These are phyloP conservation scores for Hypholoma sublateritium DNA, from an alignment of 768 basidiomycete genomes.

Conservation along the genomic window DNA sequence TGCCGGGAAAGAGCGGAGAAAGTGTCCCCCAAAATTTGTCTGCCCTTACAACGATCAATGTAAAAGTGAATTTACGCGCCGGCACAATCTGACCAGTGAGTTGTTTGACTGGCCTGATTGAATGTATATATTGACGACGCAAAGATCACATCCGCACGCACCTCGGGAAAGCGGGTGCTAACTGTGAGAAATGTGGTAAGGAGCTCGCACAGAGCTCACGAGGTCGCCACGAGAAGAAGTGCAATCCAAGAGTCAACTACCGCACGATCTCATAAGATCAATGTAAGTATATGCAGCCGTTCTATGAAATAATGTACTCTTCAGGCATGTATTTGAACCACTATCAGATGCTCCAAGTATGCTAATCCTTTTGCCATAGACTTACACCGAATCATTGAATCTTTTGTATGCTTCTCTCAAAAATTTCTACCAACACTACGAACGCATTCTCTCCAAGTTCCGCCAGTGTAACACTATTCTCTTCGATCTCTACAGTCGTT, in stretches of 20 bases:
- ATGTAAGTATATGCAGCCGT: too few species aligned
- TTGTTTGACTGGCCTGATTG: background rate
- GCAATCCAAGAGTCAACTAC: background rate
- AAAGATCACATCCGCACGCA: background rate
- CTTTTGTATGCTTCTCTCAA: too few species aligned
- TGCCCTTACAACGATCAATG: background rate
- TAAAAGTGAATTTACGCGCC: background rate
- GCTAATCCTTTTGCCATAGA: too few species aligned
- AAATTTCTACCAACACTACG: too few species aligned
- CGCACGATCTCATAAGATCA: background rate
- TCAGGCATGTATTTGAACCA: too few species aligned
- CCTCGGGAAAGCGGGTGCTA: background rate
- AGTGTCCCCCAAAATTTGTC: background rate
- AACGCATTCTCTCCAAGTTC: too few species aligned
- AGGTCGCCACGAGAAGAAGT: background rate
- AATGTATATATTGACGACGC: background rate
- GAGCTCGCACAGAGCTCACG: background rate
- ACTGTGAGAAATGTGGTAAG: background rate
- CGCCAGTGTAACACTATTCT: too few species aligned
- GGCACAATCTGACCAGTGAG: conserved; percentile 1
- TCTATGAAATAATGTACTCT: too few species aligned
- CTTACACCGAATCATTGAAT: too few species aligned
- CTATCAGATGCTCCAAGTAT: too few species aligned
- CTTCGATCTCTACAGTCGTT: too few species aligned
- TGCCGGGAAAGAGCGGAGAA: conserved; percentile 1